These are phyloP conservation scores for Ustilago crameri DNA, from an alignment of 1,284 basidiomycete genomes.

Conservation along the genomic window DNA sequence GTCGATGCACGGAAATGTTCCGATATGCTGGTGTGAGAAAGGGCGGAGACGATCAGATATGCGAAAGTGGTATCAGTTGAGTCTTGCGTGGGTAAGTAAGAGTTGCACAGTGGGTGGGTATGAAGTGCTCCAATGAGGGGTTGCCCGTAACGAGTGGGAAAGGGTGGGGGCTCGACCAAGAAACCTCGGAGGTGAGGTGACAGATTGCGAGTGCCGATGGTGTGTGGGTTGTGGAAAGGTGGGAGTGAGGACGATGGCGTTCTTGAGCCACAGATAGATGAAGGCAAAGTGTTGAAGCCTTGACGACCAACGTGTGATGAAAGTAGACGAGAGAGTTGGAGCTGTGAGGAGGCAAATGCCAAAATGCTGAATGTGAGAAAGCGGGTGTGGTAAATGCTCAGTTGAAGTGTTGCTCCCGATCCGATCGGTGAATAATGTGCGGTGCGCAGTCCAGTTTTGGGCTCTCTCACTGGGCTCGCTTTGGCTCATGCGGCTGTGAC, in stretches of 20 bases:
- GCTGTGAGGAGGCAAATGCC: neutral
- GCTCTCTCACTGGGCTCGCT: neutral
- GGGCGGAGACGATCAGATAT: neutral
- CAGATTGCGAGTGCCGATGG: too few species aligned
- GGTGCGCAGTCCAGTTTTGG: neutral
- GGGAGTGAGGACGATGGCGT: too few species aligned
- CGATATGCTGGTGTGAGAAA: neutral
- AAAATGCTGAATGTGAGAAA: neutral
- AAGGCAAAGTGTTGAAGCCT: neutral
- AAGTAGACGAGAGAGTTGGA: neutral
- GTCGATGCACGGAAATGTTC: too few species aligned
- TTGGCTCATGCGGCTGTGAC: too few species aligned
- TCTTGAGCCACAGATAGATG: too few species aligned
- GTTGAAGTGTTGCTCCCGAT: constrained; percentile 6
- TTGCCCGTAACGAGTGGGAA: constrained; percentile 1
- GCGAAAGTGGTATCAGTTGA: neutral
- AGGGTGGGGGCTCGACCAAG: neutral
- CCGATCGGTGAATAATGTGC: neutral
- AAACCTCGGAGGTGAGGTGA: too few species aligned
- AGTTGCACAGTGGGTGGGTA: constrained; percentile 5
- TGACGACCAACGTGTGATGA: neutral
- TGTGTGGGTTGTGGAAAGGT: too few species aligned
- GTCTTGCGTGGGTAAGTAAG: neutral
- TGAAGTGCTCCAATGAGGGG: constrained; percentile 6
- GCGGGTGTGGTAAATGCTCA: constrained; percentile 2